A percentile compares a stretch with the other conserved stretches of the same genome.
phyloP scores from a whole-genome alignment of 208 protist species.

The Polymyxa betae region DNA sequence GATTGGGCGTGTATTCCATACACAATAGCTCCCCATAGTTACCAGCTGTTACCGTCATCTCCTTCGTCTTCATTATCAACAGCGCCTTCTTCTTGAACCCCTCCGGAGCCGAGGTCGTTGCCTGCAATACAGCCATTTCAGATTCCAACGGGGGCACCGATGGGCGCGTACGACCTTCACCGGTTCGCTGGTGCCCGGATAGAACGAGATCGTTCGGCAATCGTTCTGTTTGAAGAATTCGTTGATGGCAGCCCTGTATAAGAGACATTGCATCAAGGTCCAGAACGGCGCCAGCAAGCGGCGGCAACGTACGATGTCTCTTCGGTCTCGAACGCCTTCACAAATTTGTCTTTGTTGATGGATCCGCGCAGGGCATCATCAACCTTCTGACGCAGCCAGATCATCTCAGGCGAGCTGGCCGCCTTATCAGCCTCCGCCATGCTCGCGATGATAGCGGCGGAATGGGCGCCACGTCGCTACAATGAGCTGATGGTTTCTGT shows the following conservation, averaged over 20 bases:
- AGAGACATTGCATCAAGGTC: not conserved
- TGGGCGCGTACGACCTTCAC: not conserved
- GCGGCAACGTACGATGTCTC: not conserved
- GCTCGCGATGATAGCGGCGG: not conserved
- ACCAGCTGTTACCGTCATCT: not conserved
- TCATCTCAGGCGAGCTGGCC: not conserved
- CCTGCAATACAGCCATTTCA: not conserved
- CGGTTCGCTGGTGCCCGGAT: slow-evolving; percentile 16
- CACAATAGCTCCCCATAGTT: slow-evolving; percentile 5
- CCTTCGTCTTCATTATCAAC: not conserved
- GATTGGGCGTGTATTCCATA: slow-evolving; percentile 3
- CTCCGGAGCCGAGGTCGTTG: not conserved
- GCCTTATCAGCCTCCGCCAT: not conserved
- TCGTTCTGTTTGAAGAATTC: slow-evolving; percentile 18
- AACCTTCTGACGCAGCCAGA: slow-evolving; percentile 1
- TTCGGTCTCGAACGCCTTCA: slow-evolving; percentile 23
- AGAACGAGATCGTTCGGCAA: not conserved
- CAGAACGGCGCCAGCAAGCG: not conserved
- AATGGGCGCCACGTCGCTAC: not conserved
- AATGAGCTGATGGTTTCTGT: too few relatives aligned
- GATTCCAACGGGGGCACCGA: not conserved
- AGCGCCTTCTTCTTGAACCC: slow-evolving; percentile 46
- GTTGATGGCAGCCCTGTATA: not conserved
- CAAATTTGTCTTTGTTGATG: slow-evolving; percentile 8
- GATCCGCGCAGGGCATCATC: slow-evolving; percentile 2